Base-by-base conservation (phyloP, 148 eudicot species). In the Arctostaphylos glauca region DNA sequence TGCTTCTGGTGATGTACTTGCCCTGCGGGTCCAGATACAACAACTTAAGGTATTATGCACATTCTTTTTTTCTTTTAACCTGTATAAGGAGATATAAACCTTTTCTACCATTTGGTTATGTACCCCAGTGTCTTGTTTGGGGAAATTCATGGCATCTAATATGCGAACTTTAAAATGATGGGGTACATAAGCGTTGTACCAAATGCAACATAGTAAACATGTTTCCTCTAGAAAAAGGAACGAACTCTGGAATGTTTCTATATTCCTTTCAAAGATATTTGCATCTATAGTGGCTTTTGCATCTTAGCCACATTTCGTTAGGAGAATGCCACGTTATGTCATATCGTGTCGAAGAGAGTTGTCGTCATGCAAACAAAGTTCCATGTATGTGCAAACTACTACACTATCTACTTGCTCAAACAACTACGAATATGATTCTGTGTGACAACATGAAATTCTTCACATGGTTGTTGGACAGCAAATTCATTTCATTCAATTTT, bases 1-100 rank as follows among this genome's bases (percentile, higher is more conserved):
- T 90, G 98, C 99, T 86, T 96, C 99, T 74, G 99, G 99, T 73
- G 99, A 96, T 85, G 98, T 96, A 67, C 90, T 96, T 86, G 98
- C 97, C 72, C 91, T 96, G 97, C 88, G 97, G 85, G 79, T 93
- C 87, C 98, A 96, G 86, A 96, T 93, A 87, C 97, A 96, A 88
- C 93, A 94, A 76, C 92, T 96, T 43, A 96, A 96, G 99, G 99
- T 96, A 88, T 53, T 78, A 62, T 8, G 38, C 60, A 78, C 5
- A 31, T 18, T 10, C 74, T 83, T 77, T 21, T 68, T 47, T 48
- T 44, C 53, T 47, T 41, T 19, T 74, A 25, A 46, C 49, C 50
- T 21, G 23, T 58, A 4, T 52, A 19, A 64, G 50, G 62, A 49
- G 48, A 3, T 47, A 31, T 18, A 49, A 38, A 3, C 14, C 43